Base-by-base conservation (phyloP, 106 monocot genomes). In the Dendrobium huoshanense region DNA sequence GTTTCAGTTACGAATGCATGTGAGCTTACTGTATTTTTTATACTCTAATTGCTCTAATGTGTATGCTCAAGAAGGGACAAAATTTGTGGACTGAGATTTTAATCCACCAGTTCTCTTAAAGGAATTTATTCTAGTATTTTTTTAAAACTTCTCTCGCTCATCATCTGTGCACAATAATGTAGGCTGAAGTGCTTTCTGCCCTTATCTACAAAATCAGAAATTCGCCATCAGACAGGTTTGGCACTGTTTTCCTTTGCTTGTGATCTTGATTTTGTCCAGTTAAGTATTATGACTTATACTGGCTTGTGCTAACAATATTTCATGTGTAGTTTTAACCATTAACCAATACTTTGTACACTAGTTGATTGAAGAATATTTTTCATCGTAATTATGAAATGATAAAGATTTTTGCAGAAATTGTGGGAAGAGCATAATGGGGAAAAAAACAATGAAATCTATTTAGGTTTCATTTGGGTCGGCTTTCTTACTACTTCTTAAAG, bases 121-220 rank as follows among this genome's bases (percentile, higher is more conserved):
- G 16, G 72, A 4, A 27, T 29, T 13, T 72, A 33, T 37, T 33
- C 22, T 16, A 24, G 54, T 10, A 1, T 77, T 48, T 72, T 41
- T 51, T 0, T 56, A 8, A 24, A 37, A 13, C 13, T 41, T 79
- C 16, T 70, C 13, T 81, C 13, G 33, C 65, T 42, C 48, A 67
- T 64, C 1, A 45, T 64, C 78, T 29, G 24, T 79, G 55, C 51
- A 85, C 47, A 44, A 55, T 48, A 83, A 81, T 83, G 55, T 84
- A 97, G 97, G 97, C 97, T 81, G 97, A 97, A 77, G 90, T 97
- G 75, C 89, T 97, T 76, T 84, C 92, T 65, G 97, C 90, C 82
- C 90, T 97, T 24, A 84, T 92, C 13, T 92, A 90, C 87, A 90
- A 78, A 88, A 41, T 94, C 4, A 84, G 85, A 79, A 89, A 84